Conservation (phyloP, 768 basidiomycete genomes). For the Suillus lakei region DNA sequence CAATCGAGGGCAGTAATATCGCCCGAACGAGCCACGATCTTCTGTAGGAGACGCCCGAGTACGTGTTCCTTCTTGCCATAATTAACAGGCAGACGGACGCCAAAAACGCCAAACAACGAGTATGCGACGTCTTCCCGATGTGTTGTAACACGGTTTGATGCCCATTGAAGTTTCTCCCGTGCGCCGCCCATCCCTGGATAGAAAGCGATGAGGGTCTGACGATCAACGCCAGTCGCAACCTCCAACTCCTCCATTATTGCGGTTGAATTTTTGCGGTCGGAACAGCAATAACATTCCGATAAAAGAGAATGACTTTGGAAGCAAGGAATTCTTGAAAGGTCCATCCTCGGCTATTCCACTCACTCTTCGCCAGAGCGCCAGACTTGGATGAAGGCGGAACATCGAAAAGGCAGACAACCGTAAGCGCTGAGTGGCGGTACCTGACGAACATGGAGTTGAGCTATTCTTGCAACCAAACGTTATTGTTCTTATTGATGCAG, state of each 20-base stretch:
- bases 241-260: neutral
- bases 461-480: neutral
- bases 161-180: neutral
- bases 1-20: neutral
- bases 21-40: neutral
- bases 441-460: neutral
- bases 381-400: neutral
- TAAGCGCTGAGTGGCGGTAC: neutral
- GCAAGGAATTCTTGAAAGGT: neutral
- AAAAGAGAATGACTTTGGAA: neutral
- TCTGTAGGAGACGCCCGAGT: neutral
- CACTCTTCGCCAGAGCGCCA: neutral
- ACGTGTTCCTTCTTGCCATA: neutral
- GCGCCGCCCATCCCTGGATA: neutral
- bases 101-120: neutral
- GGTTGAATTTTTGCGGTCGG: neutral
- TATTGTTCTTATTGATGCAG: neutral
- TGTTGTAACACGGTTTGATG: neutral
- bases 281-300: neutral
- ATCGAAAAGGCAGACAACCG: neutral
- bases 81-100: neutral
- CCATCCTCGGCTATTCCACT: neutral
- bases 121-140: neutral
- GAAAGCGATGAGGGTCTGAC: neutral
- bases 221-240: neutral